phyloP scores from a whole-genome alignment of 495 filamentous ascomycete genomes.

The Tuber magnatum region DNA sequence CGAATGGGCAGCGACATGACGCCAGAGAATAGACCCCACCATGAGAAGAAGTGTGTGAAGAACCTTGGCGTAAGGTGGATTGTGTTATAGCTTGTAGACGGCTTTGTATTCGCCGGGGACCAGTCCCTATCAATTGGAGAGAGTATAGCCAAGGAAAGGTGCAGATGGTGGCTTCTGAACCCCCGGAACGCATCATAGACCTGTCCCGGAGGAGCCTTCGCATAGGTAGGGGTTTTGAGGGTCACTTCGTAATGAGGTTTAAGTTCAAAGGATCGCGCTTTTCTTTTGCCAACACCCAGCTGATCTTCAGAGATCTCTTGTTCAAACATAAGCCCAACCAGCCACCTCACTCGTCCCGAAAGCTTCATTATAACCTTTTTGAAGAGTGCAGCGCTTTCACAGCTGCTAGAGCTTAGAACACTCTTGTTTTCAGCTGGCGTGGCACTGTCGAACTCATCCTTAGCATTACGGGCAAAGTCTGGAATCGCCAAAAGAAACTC shows the following conservation, averaged over 20 bases:
- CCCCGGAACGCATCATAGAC: constrained; percentile 86
- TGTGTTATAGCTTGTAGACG: constrained; percentile 85
- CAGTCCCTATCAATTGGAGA: constrained; percentile 77
- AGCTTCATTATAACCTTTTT: constrained; percentile 98
- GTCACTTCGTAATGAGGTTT: constrained; percentile 87
- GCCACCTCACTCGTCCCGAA: constrained; percentile 85
- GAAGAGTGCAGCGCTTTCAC: constrained; percentile 71
- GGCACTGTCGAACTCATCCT: constrained; percentile 53
- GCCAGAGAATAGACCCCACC: constrained; percentile 95
- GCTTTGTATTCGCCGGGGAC: constrained; percentile 61
- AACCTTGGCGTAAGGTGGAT: constrained; percentile 88
- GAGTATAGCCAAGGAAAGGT: constrained; percentile 80
- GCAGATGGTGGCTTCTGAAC: constrained; percentile 91
- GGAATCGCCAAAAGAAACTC: constrained; percentile 91
- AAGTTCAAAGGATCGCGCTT: constrained; percentile 71
- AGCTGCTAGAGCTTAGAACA: constrained; percentile 55
- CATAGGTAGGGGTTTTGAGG: constrained; percentile 67
- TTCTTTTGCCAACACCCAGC: constrained; percentile 41
- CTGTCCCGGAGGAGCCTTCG: constrained; percentile 51
- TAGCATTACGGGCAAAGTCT: constrained; percentile 82
- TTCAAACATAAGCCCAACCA: constrained; percentile 87
- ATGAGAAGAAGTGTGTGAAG: constrained; percentile 96
- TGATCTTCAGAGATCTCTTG: constrained; percentile 52
- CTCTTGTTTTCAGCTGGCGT: constrained; percentile 56
- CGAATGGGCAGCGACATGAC: constrained; percentile 91